Conservation (phyloP, 202 grass and related monocot genomes). For the Digitaria exilis region DNA sequence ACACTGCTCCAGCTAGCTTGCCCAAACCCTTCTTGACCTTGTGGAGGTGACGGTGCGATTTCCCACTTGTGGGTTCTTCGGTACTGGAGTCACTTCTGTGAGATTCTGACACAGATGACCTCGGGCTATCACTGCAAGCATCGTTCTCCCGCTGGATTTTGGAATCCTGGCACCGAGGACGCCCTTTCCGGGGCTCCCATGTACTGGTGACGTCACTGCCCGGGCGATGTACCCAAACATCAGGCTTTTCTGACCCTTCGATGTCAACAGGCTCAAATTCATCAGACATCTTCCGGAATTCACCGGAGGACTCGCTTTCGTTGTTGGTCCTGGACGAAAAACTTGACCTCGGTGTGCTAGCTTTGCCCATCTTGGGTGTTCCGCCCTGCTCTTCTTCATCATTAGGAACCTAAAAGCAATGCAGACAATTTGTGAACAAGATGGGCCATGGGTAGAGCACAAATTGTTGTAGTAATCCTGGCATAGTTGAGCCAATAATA, state of each 20-base stretch:
- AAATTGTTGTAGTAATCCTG: background rate
- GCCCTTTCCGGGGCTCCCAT: slow-evolving; percentile 81
- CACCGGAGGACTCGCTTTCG: slow-evolving; percentile 29
- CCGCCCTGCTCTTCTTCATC: slow-evolving; percentile 37
- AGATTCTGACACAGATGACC: slow-evolving; percentile 57
- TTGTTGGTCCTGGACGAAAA: slow-evolving; percentile 46
- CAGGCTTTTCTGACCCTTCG: slow-evolving; percentile 74
- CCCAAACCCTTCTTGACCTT: slow-evolving; percentile 71
- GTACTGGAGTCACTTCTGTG: slow-evolving; percentile 63
- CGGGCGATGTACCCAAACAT: slow-evolving; percentile 79
- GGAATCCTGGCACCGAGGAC: slow-evolving; percentile 50
- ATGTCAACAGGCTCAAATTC: slow-evolving; percentile 82
- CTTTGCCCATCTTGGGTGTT: slow-evolving; percentile 36
- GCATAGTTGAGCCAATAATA: background rate
- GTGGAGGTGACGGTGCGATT: slow-evolving; percentile 39
- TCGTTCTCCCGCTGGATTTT: slow-evolving; percentile 54
- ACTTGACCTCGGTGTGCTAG: slow-evolving; percentile 41
- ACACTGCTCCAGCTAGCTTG: slow-evolving; percentile 63
- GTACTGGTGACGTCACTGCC: slow-evolving; percentile 59
- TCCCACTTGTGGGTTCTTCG: slow-evolving; percentile 54
- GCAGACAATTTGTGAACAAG: background rate
- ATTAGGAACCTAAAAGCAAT: slow-evolving; percentile 37
- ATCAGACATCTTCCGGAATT: slow-evolving; percentile 64
- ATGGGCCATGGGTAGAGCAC: background rate
- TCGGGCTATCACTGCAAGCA: slow-evolving; percentile 50